These are phyloP conservation scores for Pseudocercospora cruenta DNA, from an alignment of 2,329 filamentous ascomycete species.

Conservation along the genomic window DNA sequence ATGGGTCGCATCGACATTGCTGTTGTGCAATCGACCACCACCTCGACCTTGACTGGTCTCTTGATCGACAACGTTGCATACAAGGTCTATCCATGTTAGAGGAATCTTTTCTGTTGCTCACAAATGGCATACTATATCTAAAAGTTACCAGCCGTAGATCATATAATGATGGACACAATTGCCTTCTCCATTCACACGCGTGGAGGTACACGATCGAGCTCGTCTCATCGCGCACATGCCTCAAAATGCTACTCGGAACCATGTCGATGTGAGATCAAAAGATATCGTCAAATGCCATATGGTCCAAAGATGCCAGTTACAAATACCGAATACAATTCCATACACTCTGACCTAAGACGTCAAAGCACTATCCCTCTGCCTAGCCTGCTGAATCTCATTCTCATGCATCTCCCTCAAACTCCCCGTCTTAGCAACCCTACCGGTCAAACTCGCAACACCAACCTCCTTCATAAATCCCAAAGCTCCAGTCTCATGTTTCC, in stretches of 20 bases:
- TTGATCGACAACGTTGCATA: constrained; percentile 2
- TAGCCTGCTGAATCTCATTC: constrained; percentile 38
- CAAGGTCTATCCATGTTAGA: constrained; percentile 3
- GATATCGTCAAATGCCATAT: background rate
- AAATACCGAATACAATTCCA: background rate
- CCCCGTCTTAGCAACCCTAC: constrained; percentile 41
- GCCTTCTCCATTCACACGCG: background rate
- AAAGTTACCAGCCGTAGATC: no score
- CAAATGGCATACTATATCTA: no score
- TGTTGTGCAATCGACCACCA: background rate
- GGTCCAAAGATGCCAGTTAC: background rate
- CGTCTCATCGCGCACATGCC: no score
- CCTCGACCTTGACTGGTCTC: background rate
- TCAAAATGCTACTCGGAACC: no score
- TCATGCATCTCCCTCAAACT: constrained; percentile 38
- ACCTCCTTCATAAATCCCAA: constrained; percentile 41
- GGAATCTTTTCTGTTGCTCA: no score
- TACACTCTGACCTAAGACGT: constrained; percentile 11
- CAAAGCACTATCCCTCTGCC: constrained; percentile 33
- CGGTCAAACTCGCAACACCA: constrained; percentile 35
- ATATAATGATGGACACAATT: background rate
- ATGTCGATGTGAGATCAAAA: no score
- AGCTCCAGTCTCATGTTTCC: constrained; percentile 35
- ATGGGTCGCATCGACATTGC: constrained; percentile 8
- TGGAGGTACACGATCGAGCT: no score